Evolutionary conservation across 768 basidiomycete species (phyloP).

Genomic region (Suillus luteus): DNA sequence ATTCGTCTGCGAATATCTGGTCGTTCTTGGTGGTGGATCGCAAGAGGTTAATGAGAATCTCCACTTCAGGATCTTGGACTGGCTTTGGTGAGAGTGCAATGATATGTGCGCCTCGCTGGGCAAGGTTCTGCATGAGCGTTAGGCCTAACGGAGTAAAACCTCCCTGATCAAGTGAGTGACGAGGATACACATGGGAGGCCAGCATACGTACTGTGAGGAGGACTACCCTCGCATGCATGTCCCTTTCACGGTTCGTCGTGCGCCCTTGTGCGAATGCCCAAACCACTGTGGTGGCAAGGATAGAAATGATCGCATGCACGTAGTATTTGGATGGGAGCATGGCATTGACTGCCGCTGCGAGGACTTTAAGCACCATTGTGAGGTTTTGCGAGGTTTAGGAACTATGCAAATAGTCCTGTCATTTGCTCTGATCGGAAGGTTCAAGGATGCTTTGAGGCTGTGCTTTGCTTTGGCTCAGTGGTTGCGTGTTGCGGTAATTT

Average conservation of each 20-base stretch:
- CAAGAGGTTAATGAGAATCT: slow-evolving; percentile 66
- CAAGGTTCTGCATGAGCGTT: slow-evolving; percentile 57
- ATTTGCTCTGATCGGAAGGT: not conserved
- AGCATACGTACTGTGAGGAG: slow-evolving; percentile 62
- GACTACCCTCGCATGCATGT: slow-evolving; percentile 70
- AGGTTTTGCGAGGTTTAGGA: not conserved
- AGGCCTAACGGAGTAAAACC: slow-evolving; percentile 52
- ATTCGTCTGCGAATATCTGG: slow-evolving; percentile 77
- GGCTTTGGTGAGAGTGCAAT: slow-evolving; percentile 71
- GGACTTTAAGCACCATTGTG: slow-evolving; percentile 56
- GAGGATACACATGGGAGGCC: not conserved
- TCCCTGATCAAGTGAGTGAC: slow-evolving; percentile 47
- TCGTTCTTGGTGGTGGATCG: slow-evolving; percentile 77
- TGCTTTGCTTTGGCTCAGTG: too few species aligned
- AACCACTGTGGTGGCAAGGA: slow-evolving; percentile 48
- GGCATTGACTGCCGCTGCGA: slow-evolving; percentile 38
- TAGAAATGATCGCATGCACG: slow-evolving; percentile 48
- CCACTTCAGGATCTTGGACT: slow-evolving; percentile 47
- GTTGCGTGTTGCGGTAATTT: too few species aligned
- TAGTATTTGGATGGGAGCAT: slow-evolving; percentile 62
- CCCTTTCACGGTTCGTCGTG: slow-evolving; percentile 69
- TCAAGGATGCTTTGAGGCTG: not conserved
- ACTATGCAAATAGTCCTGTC: not conserved
- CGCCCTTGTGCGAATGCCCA: slow-evolving; percentile 69
- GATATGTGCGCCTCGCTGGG: slow-evolving; percentile 75